Base-by-base conservation (phyloP, 441 rosid species). In the Mallotus repandus region DNA sequence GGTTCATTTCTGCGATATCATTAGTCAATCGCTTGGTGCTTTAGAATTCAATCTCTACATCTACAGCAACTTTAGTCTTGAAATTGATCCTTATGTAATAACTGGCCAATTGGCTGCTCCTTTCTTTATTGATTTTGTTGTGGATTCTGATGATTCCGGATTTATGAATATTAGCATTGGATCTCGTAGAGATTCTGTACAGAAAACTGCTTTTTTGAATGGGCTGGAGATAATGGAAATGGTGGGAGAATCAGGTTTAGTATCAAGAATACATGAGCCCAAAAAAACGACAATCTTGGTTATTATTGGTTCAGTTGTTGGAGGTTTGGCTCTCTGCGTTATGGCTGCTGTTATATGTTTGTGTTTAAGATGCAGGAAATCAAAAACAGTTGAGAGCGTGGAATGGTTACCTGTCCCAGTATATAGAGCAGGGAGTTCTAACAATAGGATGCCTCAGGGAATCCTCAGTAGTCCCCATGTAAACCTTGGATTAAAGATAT, bases 161-260 rank as follows among this genome's bases (percentile, higher is more conserved):
- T 32, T 63, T 15, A 41, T 87, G 74, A 83, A 79, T 62, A 63
- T 88, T 53, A 86, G 85, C 71, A 82, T 88, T 9, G 83, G 87
- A n/a, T 82, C 85, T 60, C 32, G 46, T 1, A 2, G 0, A 5
- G 53, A 46, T 35, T 73, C 74, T 14, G 3, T 2, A 4, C 0
- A 7, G 53, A 62, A 19, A 1, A 65, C 50, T 43, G 90, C 91
- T 25, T 74, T 86, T 60, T 72, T 89, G 58, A 86, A 88, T 71
- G 94, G 91, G 9, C 74, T 86, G 21, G 94, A 88, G 81, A 85
- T 89, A 25, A 79, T 89, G 87, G 82, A 82, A 79, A 74, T 86
- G 54, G 43, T 82, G 52, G 72, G 55, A 57, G 32, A 61, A 49
- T 67, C 74, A 8, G 75, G 74, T 49, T 35, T 57, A 15, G 65